Evolutionary conservation across 1,139 yeast genomes (phyloP), one percentile per base, ranked within the genome.

Genomic region (Debaryomyces subglobosus): DNA sequence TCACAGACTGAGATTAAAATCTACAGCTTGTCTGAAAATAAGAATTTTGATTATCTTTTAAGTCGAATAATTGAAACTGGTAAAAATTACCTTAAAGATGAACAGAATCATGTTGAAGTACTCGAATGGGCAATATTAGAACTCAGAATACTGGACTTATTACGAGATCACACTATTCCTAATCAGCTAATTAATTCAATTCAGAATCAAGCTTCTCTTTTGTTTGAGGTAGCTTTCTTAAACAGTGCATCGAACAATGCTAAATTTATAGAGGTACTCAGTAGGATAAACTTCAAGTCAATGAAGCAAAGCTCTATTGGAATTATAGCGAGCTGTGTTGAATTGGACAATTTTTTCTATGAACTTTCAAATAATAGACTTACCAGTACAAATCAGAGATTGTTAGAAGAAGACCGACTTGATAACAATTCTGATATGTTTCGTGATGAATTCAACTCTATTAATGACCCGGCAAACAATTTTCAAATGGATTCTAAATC

Each of bases 51-150:
- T 25, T 10, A 27, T 8, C 23, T 50, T 12, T 18, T 50, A 21
- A 40, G 23, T 16, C 44, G 45, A 25, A 38, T 50, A 25, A 21
- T 49, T 23, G 46, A 43, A 24, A 33, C 38, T 13, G 45, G 45
- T 33, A 36, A 29, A 8, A 5, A 10, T 2, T 41, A 33, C 24
- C 20, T 36, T 4, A 13, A 9, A 9, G 16, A 30, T 6, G 46
- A 43, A 10, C 7, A 12, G 3, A 33, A 33, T 18, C 50, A 50
- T n/a, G 21, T 43, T 3, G 34, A 41, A 2, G 30, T 41, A 7
- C 50, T 56, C 32, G 50, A 49, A 25, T 57, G 60, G 60, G 46
- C 53, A 5, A 32, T 58, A 3, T 33, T 55, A 20, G 40, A 51
- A 24, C 38, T 43, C 12, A 43, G 44, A 18, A 34, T 58, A 23